Conservation (phyloP, 1,284 basidiomycete genomes). For the Lignosus rhinocerotis region DNA sequence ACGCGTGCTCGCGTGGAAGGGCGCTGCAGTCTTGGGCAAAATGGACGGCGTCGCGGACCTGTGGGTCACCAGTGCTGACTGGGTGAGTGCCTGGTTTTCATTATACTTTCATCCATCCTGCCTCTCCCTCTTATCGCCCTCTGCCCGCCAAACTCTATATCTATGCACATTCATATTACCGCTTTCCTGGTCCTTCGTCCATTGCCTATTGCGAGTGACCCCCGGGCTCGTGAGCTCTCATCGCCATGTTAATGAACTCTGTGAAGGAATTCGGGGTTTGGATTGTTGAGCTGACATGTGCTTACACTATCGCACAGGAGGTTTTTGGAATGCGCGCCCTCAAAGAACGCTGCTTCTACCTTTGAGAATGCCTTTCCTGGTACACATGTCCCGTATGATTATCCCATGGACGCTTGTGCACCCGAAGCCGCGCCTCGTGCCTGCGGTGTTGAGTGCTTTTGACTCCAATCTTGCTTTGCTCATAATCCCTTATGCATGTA, state of each 20-base stretch:
- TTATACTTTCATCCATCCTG: neutral
- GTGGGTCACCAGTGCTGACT: slow-evolving; percentile 87
- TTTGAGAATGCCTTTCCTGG: slow-evolving; percentile 34
- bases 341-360: slow-evolving; percentile 78
- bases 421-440: neutral
- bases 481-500: neutral
- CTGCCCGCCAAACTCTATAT: neutral
- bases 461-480: neutral
- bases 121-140: neutral
- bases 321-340: slow-evolving; percentile 76
- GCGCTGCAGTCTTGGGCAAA: slow-evolving; percentile 89
- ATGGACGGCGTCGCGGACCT: slow-evolving; percentile 89
- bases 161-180: neutral
- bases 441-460: neutral
- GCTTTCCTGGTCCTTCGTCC: neutral
- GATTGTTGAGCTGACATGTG: neutral
- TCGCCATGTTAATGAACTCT: neutral
- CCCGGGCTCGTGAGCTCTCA: neutral
- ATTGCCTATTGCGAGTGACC: too few relatives aligned
- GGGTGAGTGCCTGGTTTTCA: slow-evolving; percentile 57
- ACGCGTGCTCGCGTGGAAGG: slow-evolving; percentile 91
- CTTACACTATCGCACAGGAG: slow-evolving; percentile 47
- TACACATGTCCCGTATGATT: neutral
- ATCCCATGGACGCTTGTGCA: neutral
- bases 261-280: neutral